Conservation (phyloP, 192 early-diverging fungal genomes). For the Coemansia sp. region DNA sequence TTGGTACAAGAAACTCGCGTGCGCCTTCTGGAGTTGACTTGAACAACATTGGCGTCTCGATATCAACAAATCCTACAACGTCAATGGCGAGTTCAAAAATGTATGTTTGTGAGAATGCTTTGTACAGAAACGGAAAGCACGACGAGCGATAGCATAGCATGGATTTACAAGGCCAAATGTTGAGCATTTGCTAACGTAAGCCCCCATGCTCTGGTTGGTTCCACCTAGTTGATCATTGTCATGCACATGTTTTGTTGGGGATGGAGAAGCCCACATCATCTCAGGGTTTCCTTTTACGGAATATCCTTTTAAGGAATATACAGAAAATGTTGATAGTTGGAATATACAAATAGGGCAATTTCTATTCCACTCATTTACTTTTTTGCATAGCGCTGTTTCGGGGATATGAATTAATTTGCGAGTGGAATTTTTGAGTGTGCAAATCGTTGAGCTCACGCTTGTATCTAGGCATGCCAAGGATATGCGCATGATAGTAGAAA, state of each 20-base stretch:
- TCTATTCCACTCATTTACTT: background rate
- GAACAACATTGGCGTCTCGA: conserved; percentile 91
- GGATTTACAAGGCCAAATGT: background rate
- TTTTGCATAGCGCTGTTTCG: background rate
- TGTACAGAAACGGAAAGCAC: background rate
- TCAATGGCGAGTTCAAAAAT: background rate
- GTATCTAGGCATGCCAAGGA: too few relatives aligned
- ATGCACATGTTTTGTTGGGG: background rate
- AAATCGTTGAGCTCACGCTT: too few relatives aligned
- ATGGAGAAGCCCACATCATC: background rate
- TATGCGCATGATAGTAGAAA: too few relatives aligned
- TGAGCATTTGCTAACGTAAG: background rate
- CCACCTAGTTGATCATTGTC: too few relatives aligned
- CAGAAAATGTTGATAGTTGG: too few relatives aligned
- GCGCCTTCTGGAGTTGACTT: conserved; percentile 94
- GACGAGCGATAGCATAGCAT: background rate
- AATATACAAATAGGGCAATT: background rate
- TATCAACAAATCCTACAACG: conserved; percentile 72
- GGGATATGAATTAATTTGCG: too few relatives aligned
- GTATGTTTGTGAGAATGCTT: conserved; percentile 10
- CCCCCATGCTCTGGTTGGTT: too few relatives aligned
- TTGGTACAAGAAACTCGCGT: conserved; percentile 92
- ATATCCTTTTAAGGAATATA: background rate
- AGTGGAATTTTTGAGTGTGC: too few relatives aligned
- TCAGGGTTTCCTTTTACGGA: background rate